These are phyloP conservation scores for Artomyces pyxidatus DNA, from an alignment of 768 basidiomycete species.

Conservation along the genomic window DNA sequence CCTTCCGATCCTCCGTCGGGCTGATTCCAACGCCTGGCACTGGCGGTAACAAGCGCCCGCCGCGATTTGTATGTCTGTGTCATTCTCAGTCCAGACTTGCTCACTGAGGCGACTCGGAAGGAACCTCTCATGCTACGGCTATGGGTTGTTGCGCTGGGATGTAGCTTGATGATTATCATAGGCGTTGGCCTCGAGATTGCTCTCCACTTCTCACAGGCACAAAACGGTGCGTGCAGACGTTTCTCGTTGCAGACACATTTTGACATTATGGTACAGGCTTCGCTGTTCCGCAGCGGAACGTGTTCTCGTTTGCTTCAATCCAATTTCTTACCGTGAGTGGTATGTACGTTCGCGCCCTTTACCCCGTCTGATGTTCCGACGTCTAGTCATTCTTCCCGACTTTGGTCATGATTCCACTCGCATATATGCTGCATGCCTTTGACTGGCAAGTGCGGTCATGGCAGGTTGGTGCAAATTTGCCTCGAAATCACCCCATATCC, in stretches of 20 bases:
- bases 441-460: conserved; percentile 51
- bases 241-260: too few species aligned
- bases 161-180: background rate
- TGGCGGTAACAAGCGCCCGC: conserved; percentile 4
- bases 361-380: background rate
- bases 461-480: conserved; percentile 35
- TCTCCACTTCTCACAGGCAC: background rate
- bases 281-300: conserved; percentile 38
- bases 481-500: background rate
- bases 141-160: conserved; percentile 4
- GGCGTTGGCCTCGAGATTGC: conserved; percentile 11
- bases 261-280: too few species aligned
- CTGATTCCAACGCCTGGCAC: conserved; percentile 7
- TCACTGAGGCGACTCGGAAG: conserved; percentile 3
- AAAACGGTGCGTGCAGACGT: conserved; percentile 4
- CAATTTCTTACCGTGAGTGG: conserved; percentile 37
- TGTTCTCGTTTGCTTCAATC: conserved; percentile 40
- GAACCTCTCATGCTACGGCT: conserved; percentile 2
- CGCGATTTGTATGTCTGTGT: background rate
- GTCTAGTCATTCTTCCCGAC: conserved; percentile 53
- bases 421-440: conserved; percentile 38
- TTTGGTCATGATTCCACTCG: conserved; percentile 40
- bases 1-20: conserved; percentile 2
- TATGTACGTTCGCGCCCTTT: background rate
- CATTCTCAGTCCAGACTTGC: background rate